Evolutionary conservation across 345 rosid species (phyloP).

Genomic region (Boechera divaricarpa): DNA sequence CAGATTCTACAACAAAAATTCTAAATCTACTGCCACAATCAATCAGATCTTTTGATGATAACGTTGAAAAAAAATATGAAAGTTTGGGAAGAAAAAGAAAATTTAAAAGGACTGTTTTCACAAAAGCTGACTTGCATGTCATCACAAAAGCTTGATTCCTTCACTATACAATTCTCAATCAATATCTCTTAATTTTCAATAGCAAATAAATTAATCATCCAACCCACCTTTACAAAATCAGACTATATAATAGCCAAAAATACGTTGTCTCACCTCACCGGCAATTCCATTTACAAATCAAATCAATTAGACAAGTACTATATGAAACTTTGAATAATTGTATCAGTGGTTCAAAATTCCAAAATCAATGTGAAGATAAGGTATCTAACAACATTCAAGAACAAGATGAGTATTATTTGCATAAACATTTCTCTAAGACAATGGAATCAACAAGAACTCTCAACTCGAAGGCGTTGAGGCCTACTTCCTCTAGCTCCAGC

Average conservation of each 20-base stretch:
- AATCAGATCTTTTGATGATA: background rate
- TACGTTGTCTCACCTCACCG: background rate
- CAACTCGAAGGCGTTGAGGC: conserved; percentile 49
- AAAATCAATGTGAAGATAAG: conserved; percentile 1
- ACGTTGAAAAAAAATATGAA: background rate
- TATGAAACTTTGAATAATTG: conserved; percentile 7
- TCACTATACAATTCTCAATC: background rate
- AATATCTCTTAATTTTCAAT: background rate
- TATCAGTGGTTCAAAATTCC: background rate
- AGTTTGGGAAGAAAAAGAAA: background rate
- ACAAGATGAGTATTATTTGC: conserved; percentile 26
- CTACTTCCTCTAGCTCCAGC: conserved; percentile 25
- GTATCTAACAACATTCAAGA: conserved; percentile 13
- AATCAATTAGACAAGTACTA: background rate
- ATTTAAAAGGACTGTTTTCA: background rate
- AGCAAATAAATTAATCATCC: background rate
- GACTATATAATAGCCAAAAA: background rate
- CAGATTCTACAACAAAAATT: too few relatives aligned
- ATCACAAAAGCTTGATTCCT: background rate
- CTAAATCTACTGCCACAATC: too few relatives aligned
- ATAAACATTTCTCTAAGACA: conserved; percentile 14
- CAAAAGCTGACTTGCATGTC: background rate
- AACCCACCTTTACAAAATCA: background rate
- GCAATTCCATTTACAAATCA: background rate
- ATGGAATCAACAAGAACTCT: conserved; percentile 48